Percentiles rank a stretch among this genome's conserved stretches.
These are phyloP conservation scores for Mortierella sp. DNA, from an alignment of 371 early-diverging fungal genomes.

Conservation along the genomic window DNA sequence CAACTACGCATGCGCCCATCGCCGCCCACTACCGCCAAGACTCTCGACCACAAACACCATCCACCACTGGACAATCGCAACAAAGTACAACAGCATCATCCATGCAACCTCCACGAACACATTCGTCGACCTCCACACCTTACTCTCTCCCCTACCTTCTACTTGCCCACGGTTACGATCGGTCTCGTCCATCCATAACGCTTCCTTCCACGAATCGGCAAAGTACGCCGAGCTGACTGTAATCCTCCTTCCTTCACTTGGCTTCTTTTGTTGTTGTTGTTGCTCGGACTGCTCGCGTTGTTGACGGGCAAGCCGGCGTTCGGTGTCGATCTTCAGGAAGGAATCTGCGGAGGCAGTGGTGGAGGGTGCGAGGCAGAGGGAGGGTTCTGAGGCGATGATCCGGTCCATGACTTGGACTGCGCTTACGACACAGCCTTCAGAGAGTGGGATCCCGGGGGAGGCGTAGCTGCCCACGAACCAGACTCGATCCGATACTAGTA, in stretches of 20 bases:
- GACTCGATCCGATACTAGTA: slow-evolving; percentile 59
- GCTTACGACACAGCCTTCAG: slow-evolving; percentile 91
- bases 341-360: slow-evolving; percentile 25
- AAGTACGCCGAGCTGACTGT: not conserved
- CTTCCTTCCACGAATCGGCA: slow-evolving; percentile 11
- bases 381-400: slow-evolving; percentile 45
- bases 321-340: slow-evolving; percentile 46
- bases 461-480: slow-evolving; percentile 91
- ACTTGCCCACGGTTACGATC: not conserved
- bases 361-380: slow-evolving; percentile 20
- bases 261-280: not conserved
- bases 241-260: not conserved
- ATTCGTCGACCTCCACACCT: slow-evolving; percentile 43
- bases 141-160: not conserved
- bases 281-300: slow-evolving; percentile 16
- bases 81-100: slow-evolving; percentile 48
- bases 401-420: slow-evolving; percentile 75
- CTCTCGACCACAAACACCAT: slow-evolving; percentile 52
- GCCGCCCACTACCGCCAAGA: slow-evolving; percentile 46
- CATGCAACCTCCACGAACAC: slow-evolving; percentile 48
- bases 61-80: slow-evolving; percentile 51
- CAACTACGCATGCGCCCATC: slow-evolving; percentile 51
- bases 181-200: slow-evolving; percentile 1
- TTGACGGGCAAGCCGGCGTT: slow-evolving; percentile 39
- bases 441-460: slow-evolving; percentile 88